These are phyloP conservation scores for Trypanosoma platydactyli DNA, from an alignment of 208 protist species.

Conservation along the genomic window DNA sequence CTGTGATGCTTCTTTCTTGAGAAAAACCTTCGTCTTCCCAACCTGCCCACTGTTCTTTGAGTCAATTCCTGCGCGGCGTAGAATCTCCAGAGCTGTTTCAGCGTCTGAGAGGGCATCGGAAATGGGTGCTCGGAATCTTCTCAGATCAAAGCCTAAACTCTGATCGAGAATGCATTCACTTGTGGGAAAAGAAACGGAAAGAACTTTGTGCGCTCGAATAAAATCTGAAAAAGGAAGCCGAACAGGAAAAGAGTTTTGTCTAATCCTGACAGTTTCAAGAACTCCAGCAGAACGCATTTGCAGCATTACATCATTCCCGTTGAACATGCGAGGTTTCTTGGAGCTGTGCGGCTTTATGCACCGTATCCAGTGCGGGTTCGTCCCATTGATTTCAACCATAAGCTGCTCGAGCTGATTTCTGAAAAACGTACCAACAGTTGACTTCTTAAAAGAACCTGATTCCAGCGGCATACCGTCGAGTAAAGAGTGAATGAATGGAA, in stretches of 20 bases:
- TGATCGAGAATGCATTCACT: neutral
- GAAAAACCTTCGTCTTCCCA: conserved; percentile 49
- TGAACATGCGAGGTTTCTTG: conserved; percentile 36
- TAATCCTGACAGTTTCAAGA: conserved; percentile 56
- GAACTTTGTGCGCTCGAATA: conserved; percentile 13
- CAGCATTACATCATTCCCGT: conserved; percentile 37
- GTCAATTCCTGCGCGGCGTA: conserved; percentile 3
- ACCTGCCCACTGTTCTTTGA: conserved; percentile 29
- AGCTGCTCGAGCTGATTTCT: conserved; percentile 37
- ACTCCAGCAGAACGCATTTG: conserved; percentile 53
- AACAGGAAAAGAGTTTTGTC: conserved; percentile 42
- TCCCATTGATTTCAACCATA: conserved; percentile 44
- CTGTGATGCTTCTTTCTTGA: conserved; percentile 32
- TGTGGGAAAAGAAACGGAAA: neutral
- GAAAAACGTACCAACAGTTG: conserved; percentile 33
- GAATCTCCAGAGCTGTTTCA: conserved; percentile 4
- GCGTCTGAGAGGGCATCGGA: neutral
- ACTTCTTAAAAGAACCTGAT: neutral
- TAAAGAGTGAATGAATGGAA: conserved; percentile 29
- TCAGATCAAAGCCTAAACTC: neutral
- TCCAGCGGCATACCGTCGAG: conserved; percentile 11
- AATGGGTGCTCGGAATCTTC: conserved; percentile 4
- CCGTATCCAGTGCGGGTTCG: conserved; percentile 52
- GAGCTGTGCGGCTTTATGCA: conserved; percentile 58
- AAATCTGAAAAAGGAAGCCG: conserved; percentile 42